Evolutionary conservation across 768 basidiomycete genomes (phyloP), one percentile per base, ranked within the genome.

Genomic region (Leccinum disarticulatum): DNA sequence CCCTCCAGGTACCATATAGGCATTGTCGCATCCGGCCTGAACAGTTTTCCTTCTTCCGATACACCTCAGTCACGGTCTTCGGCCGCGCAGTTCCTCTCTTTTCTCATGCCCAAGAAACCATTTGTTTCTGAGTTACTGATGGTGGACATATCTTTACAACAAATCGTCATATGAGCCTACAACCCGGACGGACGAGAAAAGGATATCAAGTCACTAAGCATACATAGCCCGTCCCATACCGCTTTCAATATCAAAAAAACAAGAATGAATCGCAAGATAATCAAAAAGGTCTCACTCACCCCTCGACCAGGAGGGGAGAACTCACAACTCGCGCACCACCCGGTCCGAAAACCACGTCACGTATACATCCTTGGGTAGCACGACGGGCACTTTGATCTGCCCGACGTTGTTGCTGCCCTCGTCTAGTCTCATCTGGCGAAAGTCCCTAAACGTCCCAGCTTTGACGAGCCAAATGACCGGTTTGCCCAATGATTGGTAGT

Each of bases 21-120:
- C 0, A 77, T 87, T 61, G 36, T 91, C 55, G 78, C 91, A 19
- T 82, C 88, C 0, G 86, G 89, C 51, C 77, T 90, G 73, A 91
- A 90, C 70, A 87, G 5, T 33, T 89, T 72, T 89, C 90, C 75
- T 87, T 81, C 73, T 83, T 90, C 68, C 81, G 87, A 14, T 90
- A 83, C 67, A 87, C 87, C 6, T 71, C 76, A 17, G 73, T 77
- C 57, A 33, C 33, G 66, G 56, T 80, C 64, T 67, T 67, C 62
- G 71, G 71, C 13, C 13, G 33, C 5, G 0, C 13, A 90, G 66
- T 78, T 93, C 11, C 73, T 92, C 27, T 81, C 83, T 19, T 90
- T 89, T 64, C 90, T 91, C 1, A 68, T 35, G 33, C 22, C 80
- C 88, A 25, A 65, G 33, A 27, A 65, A 17, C 17, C 7, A 3